Evolutionary conservation across 306 rosid species (phyloP).

Genomic region (Arachis stenosperma): DNA sequence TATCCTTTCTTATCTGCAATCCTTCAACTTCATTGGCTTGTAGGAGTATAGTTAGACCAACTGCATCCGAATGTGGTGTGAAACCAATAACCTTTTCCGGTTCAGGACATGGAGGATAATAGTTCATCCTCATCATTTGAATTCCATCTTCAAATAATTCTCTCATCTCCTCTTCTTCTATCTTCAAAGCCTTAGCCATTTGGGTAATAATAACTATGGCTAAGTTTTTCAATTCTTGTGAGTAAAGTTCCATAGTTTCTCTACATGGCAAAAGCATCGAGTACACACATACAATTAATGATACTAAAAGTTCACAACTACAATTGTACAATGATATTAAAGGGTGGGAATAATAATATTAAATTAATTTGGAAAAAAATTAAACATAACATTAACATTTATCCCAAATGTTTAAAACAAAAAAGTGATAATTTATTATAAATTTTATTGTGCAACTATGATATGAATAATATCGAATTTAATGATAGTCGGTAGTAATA

Average conservation of each 20-base stretch:
- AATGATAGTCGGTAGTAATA: too few species aligned
- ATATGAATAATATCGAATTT: too few species aligned
- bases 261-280: conserved; percentile 32
- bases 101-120: conserved; percentile 55
- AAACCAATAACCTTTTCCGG: conserved; percentile 50
- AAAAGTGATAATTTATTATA: too few species aligned
- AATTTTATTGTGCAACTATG: too few species aligned
- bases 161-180: conserved; percentile 36
- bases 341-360: too few species aligned
- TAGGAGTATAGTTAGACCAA: conserved; percentile 43
- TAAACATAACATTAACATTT: too few species aligned
- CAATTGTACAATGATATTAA: too few species aligned
- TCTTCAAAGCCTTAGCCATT: conserved; percentile 34
- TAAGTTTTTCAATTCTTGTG: conserved; percentile 23
- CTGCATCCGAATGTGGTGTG: conserved; percentile 47
- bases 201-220: conserved; percentile 19
- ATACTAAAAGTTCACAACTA: too few species aligned
- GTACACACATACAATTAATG: background rate
- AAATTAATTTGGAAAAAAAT: too few species aligned
- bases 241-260: conserved; percentile 48
- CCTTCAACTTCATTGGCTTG: conserved; percentile 52
- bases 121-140: conserved; percentile 50
- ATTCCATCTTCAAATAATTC: conserved; percentile 41
- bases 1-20: conserved; percentile 42
- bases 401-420: too few species aligned